A percentile compares a stretch with the other conserved stretches of the same genome.
Conservation (phyloP, 2,329 filamentous ascomycete species). For the Aureobasidium vineae region DNA sequence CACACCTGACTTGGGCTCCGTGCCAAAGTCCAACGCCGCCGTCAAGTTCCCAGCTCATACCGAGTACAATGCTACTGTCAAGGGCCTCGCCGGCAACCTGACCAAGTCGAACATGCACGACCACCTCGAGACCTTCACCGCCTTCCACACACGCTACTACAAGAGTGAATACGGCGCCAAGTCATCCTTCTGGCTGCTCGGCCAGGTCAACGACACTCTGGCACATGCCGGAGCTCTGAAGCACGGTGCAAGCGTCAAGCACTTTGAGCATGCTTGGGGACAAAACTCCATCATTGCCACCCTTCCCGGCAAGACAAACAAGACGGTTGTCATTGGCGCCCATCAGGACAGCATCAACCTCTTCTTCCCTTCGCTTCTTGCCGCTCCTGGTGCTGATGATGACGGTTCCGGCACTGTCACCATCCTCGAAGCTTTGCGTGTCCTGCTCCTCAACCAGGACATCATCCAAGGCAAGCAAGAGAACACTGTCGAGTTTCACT, state of each 20-base stretch:
- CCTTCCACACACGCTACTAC: conserved; percentile 80
- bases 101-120: conserved; percentile 72
- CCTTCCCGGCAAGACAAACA: conserved; percentile 80
- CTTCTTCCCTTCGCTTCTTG: conserved; percentile 77
- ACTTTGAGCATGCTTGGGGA: conserved; percentile 80
- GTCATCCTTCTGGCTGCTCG: conserved; percentile 83
- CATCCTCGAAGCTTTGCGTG: conserved; percentile 85
- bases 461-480: conserved; percentile 66
- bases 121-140: conserved; percentile 74
- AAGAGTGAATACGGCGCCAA: conserved; percentile 74
- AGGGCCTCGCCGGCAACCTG: conserved; percentile 65
- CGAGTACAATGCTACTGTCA: conserved; percentile 63
- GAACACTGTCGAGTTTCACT: conserved; percentile 95
- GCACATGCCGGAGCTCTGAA: conserved; percentile 66
- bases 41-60: conserved; percentile 67
- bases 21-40: conserved; percentile 34
- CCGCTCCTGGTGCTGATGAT: conserved; percentile 91
- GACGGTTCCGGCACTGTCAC: conserved; percentile 75
- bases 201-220: conserved; percentile 70
- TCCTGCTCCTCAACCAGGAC: conserved; percentile 67
- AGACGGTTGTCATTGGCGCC: conserved; percentile 83
- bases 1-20: conserved; percentile 60
- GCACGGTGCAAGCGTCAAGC: conserved; percentile 64
- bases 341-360: conserved; percentile 97
- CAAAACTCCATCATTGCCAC: conserved; percentile 90